phyloP scores from a whole-genome alignment of 257 asterid species.

The Nyctanthes arbortristis region DNA sequence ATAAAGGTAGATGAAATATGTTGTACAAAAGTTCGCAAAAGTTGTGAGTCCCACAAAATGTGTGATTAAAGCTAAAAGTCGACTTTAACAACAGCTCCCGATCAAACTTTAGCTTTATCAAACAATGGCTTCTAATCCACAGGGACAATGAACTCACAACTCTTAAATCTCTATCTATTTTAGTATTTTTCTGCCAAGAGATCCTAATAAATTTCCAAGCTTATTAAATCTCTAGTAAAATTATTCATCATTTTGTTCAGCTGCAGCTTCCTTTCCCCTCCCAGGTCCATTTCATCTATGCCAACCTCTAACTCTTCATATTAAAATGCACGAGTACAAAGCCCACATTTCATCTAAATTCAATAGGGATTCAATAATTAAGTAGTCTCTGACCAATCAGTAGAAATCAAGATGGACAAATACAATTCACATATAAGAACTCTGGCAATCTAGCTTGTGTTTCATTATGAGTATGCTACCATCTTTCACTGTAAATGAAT shows the following conservation, averaged over 20 bases:
- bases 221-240: background rate
- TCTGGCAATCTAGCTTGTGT: background rate
- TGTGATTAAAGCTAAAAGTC: no score
- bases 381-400: background rate
- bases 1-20: no score
- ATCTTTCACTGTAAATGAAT: background rate
- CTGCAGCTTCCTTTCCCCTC: background rate
- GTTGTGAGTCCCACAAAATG: no score
- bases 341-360: background rate
- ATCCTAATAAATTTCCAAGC: background rate
- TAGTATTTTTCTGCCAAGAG: background rate
- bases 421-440: background rate
- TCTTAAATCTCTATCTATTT: background rate
- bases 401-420: background rate
- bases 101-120: no score
- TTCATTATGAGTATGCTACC: background rate
- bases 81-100: no score
- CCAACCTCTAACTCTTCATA: background rate
- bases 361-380: no score
- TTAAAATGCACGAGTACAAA: background rate
- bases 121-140: background rate
- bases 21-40: no score
- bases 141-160: background rate
- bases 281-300: background rate
- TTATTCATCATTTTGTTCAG: background rate